phyloP scores from a whole-genome alignment of 257 asterid species.

The Jasminum sambac region DNA sequence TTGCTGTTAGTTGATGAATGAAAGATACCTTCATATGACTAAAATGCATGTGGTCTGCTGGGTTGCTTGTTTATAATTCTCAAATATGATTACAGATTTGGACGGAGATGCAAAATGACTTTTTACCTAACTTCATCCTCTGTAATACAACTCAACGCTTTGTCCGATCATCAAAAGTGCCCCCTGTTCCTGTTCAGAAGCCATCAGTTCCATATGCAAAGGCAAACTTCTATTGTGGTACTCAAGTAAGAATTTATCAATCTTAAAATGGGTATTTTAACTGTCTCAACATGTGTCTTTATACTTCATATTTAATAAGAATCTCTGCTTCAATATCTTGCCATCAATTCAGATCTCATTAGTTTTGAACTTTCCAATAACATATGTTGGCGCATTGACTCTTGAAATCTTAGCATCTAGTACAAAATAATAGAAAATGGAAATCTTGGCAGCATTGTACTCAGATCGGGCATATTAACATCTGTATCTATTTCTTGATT shows the following conservation, averaged over 20 bases:
- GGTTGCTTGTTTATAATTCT: constrained; percentile 26
- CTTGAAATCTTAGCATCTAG: neutral
- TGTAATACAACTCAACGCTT: constrained; percentile 98
- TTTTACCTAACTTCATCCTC: constrained; percentile 87
- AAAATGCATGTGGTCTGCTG: neutral
- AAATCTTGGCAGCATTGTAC: neutral
- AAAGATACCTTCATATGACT: neutral
- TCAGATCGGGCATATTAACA: neutral
- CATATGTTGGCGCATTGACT: neutral
- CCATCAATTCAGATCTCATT: neutral
- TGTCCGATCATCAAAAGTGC: constrained; percentile 82
- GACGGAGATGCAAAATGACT: constrained; percentile 98
- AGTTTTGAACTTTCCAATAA: neutral
- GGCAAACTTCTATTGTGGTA: constrained; percentile 90
- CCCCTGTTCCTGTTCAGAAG: constrained; percentile 78
- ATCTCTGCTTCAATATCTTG: neutral
- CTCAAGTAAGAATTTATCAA: constrained; percentile 66
- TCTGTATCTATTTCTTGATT: neutral
- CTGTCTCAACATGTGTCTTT: constrained; percentile 16
- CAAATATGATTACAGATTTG: constrained; percentile 63
- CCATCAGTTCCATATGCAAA: constrained; percentile 93
- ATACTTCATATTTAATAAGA: neutral
- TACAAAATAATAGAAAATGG: neutral
- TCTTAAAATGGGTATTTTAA: constrained; percentile 10
- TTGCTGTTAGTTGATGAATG: neutral